Percentiles rank a stretch among this genome's conserved stretches.
These are phyloP conservation scores for Naegleria lovaniensis DNA, from an alignment of 208 protist species.

Conservation along the genomic window DNA sequence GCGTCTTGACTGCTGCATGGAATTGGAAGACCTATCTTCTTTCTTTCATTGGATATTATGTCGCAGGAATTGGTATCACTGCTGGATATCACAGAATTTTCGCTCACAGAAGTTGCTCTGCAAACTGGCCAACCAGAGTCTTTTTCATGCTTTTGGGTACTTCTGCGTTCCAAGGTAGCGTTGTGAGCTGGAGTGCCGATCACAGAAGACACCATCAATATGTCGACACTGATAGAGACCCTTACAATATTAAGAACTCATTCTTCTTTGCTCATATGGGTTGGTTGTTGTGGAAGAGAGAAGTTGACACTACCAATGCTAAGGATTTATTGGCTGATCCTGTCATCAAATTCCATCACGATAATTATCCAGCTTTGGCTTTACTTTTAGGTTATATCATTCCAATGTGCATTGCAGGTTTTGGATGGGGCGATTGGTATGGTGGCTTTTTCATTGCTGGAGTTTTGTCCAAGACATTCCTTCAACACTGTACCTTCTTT, in stretches of 20 bases:
- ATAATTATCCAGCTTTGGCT: slow-evolving; percentile 58
- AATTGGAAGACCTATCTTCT: slow-evolving; percentile 64
- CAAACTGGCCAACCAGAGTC: slow-evolving; percentile 53
- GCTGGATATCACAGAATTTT: slow-evolving; percentile 78
- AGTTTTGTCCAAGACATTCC: slow-evolving; percentile 62
- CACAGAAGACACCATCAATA: slow-evolving; percentile 81
- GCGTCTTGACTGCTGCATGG: slow-evolving; percentile 30
- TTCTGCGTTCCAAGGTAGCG: slow-evolving; percentile 76
- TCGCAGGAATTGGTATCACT: slow-evolving; percentile 77
- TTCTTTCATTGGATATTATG: slow-evolving; percentile 60
- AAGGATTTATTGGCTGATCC: slow-evolving; percentile 70
- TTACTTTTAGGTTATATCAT: slow-evolving; percentile 71
- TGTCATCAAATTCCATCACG: slow-evolving; percentile 72
- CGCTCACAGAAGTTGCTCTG: slow-evolving; percentile 70
- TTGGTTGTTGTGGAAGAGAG: slow-evolving; percentile 83
- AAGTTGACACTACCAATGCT: slow-evolving; percentile 61
- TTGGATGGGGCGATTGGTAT: slow-evolving; percentile 69
- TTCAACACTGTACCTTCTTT: slow-evolving; percentile 80
- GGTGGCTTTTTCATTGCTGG: slow-evolving; percentile 73
- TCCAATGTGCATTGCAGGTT: slow-evolving; percentile 66
- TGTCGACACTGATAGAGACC: slow-evolving; percentile 77
- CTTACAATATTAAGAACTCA: slow-evolving; percentile 74
- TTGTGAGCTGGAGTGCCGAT: slow-evolving; percentile 76
- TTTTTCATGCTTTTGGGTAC: slow-evolving; percentile 66
- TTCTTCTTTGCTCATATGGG: slow-evolving; percentile 80